Percentiles rank a stretch among this genome's conserved stretches.
These are phyloP conservation scores for Mycena alexandri DNA, from an alignment of 768 basidiomycete genomes.

Conservation along the genomic window DNA sequence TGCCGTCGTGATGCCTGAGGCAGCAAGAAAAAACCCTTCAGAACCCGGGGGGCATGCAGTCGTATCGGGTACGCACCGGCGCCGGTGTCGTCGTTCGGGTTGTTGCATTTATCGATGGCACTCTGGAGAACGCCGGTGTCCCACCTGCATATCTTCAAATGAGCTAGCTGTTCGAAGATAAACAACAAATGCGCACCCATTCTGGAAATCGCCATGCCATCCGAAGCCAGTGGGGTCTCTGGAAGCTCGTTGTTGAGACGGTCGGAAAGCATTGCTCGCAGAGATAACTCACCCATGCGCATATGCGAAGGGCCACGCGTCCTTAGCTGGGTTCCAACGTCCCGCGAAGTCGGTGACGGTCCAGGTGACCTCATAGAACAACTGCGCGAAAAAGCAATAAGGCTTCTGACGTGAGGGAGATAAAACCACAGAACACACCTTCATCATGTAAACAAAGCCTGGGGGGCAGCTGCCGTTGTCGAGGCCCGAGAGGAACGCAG, in stretches of 20 bases:
- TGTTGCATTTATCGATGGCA: conserved; percentile 61
- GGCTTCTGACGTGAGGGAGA: not conserved
- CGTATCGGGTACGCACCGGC: conserved; percentile 38
- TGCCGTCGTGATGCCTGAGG: conserved; percentile 51
- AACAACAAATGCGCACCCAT: conserved; percentile 38
- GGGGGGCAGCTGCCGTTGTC: conserved; percentile 51
- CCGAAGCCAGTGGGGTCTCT: conserved; percentile 68
- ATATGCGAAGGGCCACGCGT: conserved; percentile 59
- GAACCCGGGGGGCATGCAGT: too few relatives aligned
- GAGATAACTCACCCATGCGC: conserved; percentile 53
- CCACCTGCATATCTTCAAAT: not conserved
- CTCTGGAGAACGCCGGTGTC: conserved; percentile 51
- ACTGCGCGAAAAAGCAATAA: not conserved
- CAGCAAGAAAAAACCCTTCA: not conserved
- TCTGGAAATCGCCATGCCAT: conserved; percentile 61
- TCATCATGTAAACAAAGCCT: conserved; percentile 55
- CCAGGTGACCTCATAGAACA: conserved; percentile 53
- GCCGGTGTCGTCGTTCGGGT: conserved; percentile 53
- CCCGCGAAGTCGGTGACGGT: conserved; percentile 49
- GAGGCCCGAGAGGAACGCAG: conserved; percentile 1
- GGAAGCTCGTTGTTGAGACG: conserved; percentile 2
- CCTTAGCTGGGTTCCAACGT: conserved; percentile 50
- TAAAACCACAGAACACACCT: conserved; percentile 20
- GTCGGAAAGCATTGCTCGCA: not conserved
- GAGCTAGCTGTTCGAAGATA: not conserved